Base-by-base conservation (phyloP, 108 stramenopile genomes). In the Skeletonema grethae region DNA sequence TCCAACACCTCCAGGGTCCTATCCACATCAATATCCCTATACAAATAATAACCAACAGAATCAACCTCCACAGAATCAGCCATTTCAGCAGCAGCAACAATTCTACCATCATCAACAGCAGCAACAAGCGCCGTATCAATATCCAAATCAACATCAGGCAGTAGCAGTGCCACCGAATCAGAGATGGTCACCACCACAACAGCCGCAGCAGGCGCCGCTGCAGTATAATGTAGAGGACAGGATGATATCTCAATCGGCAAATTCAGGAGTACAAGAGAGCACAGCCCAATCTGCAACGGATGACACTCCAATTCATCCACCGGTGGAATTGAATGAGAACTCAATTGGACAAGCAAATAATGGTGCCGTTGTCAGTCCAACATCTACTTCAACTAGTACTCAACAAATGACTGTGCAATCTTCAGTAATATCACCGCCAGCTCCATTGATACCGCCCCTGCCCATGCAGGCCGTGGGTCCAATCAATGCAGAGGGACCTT, bases 1-100 rank as follows among this genome's bases (percentile, higher is more conserved):
- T 11, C 80, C 80, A 7, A 36, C 48, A 34, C 79, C 61, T 55
- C 79, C 72, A 46, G 48, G 67, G 18, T 22, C 78, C 68, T 65
- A 53, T 12, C 56, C 55, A 20, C 68, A 35, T 7, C 77, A 73
- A 60, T 71, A 71, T 22, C 69, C 80, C 35, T 64, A 66, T 43
- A 20, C 63, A 36, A 16, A 15, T 8, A 32, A 35, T 7, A 5
- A 61, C 11, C 72, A 57, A 12, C 60, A 24, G 30, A 63, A 76
- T 31, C 79, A 63, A 62, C 53, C 61, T 9, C 57, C 62, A 48
- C 70, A 61, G 59, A 25, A 36, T 55, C 28, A 31, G 31, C 46
- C 65, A 46, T 61, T 56, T 45, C 61, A 50, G 31, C 60, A 61
- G 60, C 60, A 28, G 25, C 25, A 28, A 1, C 25, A 61, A 61